These are phyloP conservation scores for Panaeolus papilionaceus DNA, from an alignment of 768 basidiomycete genomes.

Conservation along the genomic window DNA sequence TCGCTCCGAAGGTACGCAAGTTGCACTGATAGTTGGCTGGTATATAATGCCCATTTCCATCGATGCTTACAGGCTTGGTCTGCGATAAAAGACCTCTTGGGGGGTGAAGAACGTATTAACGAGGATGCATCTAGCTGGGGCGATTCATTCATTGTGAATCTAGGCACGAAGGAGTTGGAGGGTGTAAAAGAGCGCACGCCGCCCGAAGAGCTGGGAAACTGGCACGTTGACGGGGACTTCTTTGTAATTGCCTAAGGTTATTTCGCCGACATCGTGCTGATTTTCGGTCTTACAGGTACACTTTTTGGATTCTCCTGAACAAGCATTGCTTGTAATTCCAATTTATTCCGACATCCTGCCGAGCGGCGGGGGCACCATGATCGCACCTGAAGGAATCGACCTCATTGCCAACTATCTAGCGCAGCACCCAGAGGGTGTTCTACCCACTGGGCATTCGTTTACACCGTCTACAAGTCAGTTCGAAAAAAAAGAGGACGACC, in stretches of 20 bases:
- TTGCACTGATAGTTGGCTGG: conserved; percentile 31
- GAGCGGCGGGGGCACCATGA: conserved; percentile 64
- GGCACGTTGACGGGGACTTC: conserved; percentile 70
- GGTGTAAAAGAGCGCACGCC: conserved; percentile 33
- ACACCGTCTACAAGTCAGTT: conserved; percentile 50
- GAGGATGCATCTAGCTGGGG: conserved; percentile 55
- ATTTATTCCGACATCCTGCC: conserved; percentile 63
- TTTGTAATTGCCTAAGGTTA: conserved; percentile 41
- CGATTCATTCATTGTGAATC: conserved; percentile 68
- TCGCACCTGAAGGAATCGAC: conserved; percentile 61
- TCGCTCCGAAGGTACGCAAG: conserved; percentile 53
- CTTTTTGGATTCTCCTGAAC: conserved; percentile 71
- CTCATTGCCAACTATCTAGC: conserved; percentile 57
- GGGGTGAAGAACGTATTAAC: conserved; percentile 64
- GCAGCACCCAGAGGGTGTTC: conserved; percentile 57
- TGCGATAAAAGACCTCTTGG: conserved; percentile 65
- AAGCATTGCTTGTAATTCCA: conserved; percentile 66
- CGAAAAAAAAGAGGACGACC: conserved; percentile 42
- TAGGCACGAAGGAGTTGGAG: conserved; percentile 54
- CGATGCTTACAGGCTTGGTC: conserved; percentile 52
- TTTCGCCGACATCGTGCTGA: not conserved
- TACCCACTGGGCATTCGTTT: conserved; percentile 50
- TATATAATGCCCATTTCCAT: not conserved
- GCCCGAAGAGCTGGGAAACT: conserved; percentile 59
- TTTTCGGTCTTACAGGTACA: conserved; percentile 43